Evolutionary conservation across 805 yeast species (phyloP).

Genomic region (Kuraishia hungarica): DNA sequence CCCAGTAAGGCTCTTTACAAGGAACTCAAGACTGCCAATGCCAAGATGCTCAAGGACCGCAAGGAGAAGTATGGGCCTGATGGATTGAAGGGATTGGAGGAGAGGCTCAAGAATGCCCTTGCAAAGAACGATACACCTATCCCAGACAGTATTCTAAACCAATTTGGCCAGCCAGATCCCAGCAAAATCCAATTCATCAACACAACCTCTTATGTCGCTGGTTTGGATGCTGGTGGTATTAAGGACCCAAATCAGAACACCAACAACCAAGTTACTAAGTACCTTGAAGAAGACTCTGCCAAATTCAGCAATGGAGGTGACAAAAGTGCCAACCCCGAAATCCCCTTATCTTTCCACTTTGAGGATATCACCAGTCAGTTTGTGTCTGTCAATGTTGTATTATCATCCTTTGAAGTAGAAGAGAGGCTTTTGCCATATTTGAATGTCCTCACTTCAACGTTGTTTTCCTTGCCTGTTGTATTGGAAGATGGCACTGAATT

Average conservation of each 20-base stretch:
- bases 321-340: slow-evolving; percentile 17
- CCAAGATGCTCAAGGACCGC: slow-evolving; percentile 40
- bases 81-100: slow-evolving; percentile 47
- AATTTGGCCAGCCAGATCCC: slow-evolving; percentile 70
- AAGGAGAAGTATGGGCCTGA: slow-evolving; percentile 42
- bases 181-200: slow-evolving; percentile 62
- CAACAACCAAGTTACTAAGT: slow-evolving; percentile 3
- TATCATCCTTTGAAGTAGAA: slow-evolving; percentile 48
- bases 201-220: slow-evolving; percentile 57
- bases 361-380: slow-evolving; percentile 79
- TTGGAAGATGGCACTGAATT: slow-evolving; percentile 50
- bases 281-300: slow-evolving; percentile 12
- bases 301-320: slow-evolving; percentile 19
- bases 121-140: slow-evolving; percentile 64
- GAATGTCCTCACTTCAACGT: slow-evolving; percentile 49
- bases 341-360: slow-evolving; percentile 67
- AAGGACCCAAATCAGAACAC: not conserved
- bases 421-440: slow-evolving; percentile 52
- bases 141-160: slow-evolving; percentile 54
- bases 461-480: slow-evolving; percentile 66
- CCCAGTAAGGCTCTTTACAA: slow-evolving; percentile 64
- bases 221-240: slow-evolving; percentile 14
- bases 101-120: slow-evolving; percentile 53
- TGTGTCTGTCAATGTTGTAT: slow-evolving; percentile 53
- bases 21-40: slow-evolving; percentile 39